These are phyloP conservation scores for Quillaja saponaria DNA, from an alignment of 306 rosid genomes.

Conservation along the genomic window DNA sequence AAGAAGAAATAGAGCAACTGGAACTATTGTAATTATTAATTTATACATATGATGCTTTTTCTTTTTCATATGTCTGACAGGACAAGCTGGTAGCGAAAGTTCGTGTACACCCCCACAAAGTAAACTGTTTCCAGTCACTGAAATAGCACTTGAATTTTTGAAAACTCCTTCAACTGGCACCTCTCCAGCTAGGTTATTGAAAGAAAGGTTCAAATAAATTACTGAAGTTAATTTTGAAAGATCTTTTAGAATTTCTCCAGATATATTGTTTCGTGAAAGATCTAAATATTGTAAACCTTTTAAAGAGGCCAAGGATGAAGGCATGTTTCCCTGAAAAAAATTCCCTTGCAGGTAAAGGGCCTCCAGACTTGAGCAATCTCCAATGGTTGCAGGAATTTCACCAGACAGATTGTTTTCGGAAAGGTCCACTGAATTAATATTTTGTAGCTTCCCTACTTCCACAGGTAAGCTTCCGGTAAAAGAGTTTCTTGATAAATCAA, in stretches of 20 bases:
- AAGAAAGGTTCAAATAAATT: conserved; percentile 21
- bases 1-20: conserved; percentile 10
- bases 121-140: too few relatives aligned
- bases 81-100: conserved; percentile 17
- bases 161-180: conserved; percentile 29
- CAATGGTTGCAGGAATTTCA: conserved; percentile 21
- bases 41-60: background rate
- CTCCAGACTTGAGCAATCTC: conserved; percentile 16
- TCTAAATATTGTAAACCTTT: too few relatives aligned
- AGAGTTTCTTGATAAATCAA: too few relatives aligned
- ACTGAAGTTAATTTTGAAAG: background rate
- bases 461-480: conserved; percentile 23
- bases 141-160: background rate
- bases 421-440: conserved; percentile 16
- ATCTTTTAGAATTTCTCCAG: conserved; percentile 17
- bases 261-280: conserved; percentile 22
- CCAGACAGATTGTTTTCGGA: conserved; percentile 28
- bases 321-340: too few relatives aligned
- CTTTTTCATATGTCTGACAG: background rate
- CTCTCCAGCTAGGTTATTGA: conserved; percentile 30
- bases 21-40: background rate
- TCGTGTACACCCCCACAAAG: conserved; percentile 24
- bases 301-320: too few relatives aligned
- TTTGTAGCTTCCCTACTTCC: conserved; percentile 18
- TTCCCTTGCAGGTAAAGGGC: too few relatives aligned